These are phyloP conservation scores for Phytophthora uliginosa DNA, from an alignment of 352 stramenopile species.

Conservation along the genomic window DNA sequence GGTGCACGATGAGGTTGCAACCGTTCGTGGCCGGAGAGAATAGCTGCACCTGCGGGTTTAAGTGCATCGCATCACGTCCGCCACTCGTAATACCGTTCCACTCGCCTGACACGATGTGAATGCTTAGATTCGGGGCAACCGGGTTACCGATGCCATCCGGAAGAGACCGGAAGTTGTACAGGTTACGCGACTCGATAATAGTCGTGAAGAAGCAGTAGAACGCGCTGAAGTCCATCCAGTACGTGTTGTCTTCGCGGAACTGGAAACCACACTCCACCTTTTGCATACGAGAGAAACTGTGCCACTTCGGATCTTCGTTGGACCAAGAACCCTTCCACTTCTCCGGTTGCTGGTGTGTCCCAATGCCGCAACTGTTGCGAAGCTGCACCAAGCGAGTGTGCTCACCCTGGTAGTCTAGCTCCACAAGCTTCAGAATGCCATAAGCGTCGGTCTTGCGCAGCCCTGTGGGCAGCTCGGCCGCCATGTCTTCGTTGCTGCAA, in stretches of 20 bases:
- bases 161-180: slow-evolving; percentile 86
- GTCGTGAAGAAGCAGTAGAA: slow-evolving; percentile 86
- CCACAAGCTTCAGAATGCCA: slow-evolving; percentile 80
- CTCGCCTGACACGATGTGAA: slow-evolving; percentile 80
- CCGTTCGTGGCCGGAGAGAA: slow-evolving; percentile 67
- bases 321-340: slow-evolving; percentile 84
- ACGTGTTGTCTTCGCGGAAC: slow-evolving; percentile 82
- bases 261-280: slow-evolving; percentile 85
- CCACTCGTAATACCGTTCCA: slow-evolving; percentile 88
- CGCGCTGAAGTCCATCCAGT: slow-evolving; percentile 87
- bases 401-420: slow-evolving; percentile 72
- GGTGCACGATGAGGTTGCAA: slow-evolving; percentile 63
- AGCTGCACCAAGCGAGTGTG: slow-evolving; percentile 73
- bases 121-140: slow-evolving; percentile 61
- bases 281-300: slow-evolving; percentile 73
- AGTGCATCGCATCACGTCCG: slow-evolving; percentile 82
- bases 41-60: slow-evolving; percentile 90
- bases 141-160: slow-evolving; percentile 73
- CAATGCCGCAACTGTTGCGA: slow-evolving; percentile 86
- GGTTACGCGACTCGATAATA: slow-evolving; percentile 81
- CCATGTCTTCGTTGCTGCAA: slow-evolving; percentile 77
- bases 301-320: slow-evolving; percentile 75
- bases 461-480: slow-evolving; percentile 67
- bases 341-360: slow-evolving; percentile 63
- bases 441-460: slow-evolving; percentile 80